Base-by-base conservation (phyloP, 2,329 filamentous ascomycete genomes). In the Aspergillus calidoustus region DNA sequence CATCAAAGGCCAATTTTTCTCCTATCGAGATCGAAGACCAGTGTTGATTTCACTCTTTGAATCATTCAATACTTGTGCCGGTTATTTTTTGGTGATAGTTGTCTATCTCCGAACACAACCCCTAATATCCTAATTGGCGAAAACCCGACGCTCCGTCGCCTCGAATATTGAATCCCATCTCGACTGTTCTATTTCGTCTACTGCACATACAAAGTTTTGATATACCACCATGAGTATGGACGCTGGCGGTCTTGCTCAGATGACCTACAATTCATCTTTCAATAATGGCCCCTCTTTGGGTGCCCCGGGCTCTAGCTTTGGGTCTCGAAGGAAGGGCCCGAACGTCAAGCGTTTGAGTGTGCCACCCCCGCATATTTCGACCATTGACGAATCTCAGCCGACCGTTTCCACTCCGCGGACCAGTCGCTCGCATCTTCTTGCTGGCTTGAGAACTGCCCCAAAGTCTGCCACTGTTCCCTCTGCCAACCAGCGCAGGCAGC, bases 181-280 rank as follows among this genome's bases (percentile, higher is more conserved):
- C 58, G 46, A 51, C 61, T 55, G 30, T 53, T 60, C 51, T 54
- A 62, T 53, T 58, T 63, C 60, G 52, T 57, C 60, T 61, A 44
- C 68, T 74, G 71, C 72, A 74, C 71, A 74, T 75, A 73, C 63
- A 66, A 64, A 60, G 60, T 62, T 68, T 57, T 64, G 60, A 62
- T 71, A 63, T 59, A 72, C 60, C 65, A 74, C 63, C 56, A 69
- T 71, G 77, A 79, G 77, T 76, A 80, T 96, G 90, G 91, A 97
- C 94, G 89, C 94, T 87, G 94, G 94, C 87, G 92, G 93, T 95
- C 92, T 97, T 84, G 90, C 93, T 95, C 93, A 96, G 87, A 98
- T 98, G 94, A 91, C 92, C 83, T 94, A 92, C 84, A 91, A 89
- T 79, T 91, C 91, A 78, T 82, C 86, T 77, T 84, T 90, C 78